Evolutionary conservation across 2,329 filamentous ascomycete species (phyloP).

Genomic region (Curvularia hawaiiensis): DNA sequence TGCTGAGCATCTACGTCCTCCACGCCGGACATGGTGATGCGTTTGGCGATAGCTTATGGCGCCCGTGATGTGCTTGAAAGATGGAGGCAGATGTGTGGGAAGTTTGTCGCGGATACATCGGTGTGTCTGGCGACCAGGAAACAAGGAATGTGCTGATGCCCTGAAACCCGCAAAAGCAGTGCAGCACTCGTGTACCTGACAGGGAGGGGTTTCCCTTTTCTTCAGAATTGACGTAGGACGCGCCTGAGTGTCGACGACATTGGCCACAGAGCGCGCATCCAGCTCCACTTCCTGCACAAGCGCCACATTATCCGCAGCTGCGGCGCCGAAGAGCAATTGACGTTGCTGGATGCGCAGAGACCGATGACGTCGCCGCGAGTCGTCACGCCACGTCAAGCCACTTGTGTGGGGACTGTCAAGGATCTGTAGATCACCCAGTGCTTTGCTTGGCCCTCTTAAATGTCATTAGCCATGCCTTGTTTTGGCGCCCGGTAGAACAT

Average conservation of each 20-base stretch:
- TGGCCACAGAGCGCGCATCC: slow-evolving; percentile 13
- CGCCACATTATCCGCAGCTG: slow-evolving; percentile 18
- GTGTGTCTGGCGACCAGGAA: slow-evolving; percentile 7
- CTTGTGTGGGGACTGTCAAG: slow-evolving; percentile 24
- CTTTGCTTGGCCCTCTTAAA: background rate
- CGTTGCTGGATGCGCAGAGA: slow-evolving; percentile 18
- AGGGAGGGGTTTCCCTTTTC: slow-evolving; percentile 15
- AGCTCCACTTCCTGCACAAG: slow-evolving; percentile 23
- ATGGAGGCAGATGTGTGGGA: background rate
- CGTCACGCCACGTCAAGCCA: slow-evolving; percentile 20
- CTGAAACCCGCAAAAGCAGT: slow-evolving; percentile 10
- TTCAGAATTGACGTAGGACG: slow-evolving; percentile 34
- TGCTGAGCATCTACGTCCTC: slow-evolving; percentile 49
- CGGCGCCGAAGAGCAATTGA: slow-evolving; percentile 27
- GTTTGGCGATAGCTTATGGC: background rate
- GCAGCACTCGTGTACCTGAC: slow-evolving; percentile 16
- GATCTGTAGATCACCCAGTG: slow-evolving; percentile 1
- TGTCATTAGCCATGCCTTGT: background rate
- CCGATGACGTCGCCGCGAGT: slow-evolving; percentile 30
- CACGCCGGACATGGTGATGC: slow-evolving; percentile 45
- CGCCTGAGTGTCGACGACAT: slow-evolving; percentile 6
- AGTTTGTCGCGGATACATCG: background rate
- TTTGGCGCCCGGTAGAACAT: background rate
- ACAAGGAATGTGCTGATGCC: slow-evolving; percentile 19
- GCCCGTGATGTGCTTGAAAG: slow-evolving; percentile 7